Evolutionary conservation across 768 basidiomycete genomes (phyloP).

Genomic region (Cantharellus cinnabarinus): DNA sequence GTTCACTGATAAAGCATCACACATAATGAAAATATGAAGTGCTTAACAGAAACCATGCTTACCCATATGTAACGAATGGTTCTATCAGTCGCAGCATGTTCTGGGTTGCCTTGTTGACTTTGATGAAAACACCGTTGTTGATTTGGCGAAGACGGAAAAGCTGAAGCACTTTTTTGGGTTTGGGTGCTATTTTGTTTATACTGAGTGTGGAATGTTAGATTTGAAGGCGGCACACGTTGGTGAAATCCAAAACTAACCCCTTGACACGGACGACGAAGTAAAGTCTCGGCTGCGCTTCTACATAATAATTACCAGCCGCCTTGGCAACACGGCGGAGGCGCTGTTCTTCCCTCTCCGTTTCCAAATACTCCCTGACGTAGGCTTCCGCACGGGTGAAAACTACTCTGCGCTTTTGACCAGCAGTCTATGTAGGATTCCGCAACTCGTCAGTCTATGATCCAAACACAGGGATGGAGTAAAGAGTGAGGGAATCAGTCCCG

Average conservation of each 20-base stretch:
- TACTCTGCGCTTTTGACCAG: conserved; percentile 56
- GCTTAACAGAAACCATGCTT: conserved; percentile 13
- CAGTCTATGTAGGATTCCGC: neutral
- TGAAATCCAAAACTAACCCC: conserved; percentile 39
- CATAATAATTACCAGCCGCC: conserved; percentile 87
- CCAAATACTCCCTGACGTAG: conserved; percentile 91
- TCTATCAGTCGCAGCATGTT: conserved; percentile 98
- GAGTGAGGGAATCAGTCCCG: conserved; percentile 45
- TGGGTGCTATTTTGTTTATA: conserved; percentile 99
- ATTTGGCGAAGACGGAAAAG: conserved; percentile 97
- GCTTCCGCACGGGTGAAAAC: conserved; percentile 98
- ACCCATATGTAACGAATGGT: conserved; percentile 97
- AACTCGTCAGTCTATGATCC: conserved; percentile 5
- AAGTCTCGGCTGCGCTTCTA: conserved; percentile 88
- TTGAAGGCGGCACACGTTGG: neutral
- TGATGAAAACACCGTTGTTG: conserved; percentile 98
- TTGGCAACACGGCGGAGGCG: conserved; percentile 86
- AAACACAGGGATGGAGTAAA: conserved; percentile 8
- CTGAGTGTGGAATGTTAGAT: conserved; percentile 20
- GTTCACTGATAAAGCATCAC: conserved; percentile 36
- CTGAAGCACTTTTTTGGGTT: conserved; percentile 97
- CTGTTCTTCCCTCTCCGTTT: conserved; percentile 90
- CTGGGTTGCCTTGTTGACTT: conserved; percentile 86
- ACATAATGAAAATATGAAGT: conserved; percentile 1
- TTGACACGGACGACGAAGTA: conserved; percentile 96